Conservation (phyloP, 1,139 yeast species). For the Nakaseomyces bracarensis region DNA sequence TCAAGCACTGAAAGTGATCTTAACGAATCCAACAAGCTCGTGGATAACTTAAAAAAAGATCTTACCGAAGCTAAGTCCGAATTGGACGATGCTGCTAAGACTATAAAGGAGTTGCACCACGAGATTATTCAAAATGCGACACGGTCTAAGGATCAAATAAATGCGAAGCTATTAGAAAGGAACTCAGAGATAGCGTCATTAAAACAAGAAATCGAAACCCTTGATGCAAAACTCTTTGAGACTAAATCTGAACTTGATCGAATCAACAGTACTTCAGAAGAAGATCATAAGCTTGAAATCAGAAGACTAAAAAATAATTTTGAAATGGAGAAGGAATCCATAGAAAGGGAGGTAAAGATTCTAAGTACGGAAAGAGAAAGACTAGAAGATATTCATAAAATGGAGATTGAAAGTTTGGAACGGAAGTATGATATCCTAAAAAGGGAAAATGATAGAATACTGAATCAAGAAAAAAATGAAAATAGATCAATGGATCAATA, state of each 20-base stretch:
- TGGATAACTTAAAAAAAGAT: slow-evolving; percentile 15
- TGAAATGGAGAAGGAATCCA: slow-evolving; percentile 8
- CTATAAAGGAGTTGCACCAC: slow-evolving; percentile 4
- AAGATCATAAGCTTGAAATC: slow-evolving; percentile 13
- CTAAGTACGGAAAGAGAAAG: slow-evolving; percentile 5
- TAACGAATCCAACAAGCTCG: slow-evolving; percentile 15
- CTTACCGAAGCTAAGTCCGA: slow-evolving; percentile 16
- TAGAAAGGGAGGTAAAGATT: slow-evolving; percentile 1
- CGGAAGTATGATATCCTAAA: neutral
- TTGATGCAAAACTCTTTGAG: slow-evolving; percentile 2
- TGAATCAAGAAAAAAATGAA: neutral
- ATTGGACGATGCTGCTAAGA: neutral
- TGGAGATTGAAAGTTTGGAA: slow-evolving; percentile 7
- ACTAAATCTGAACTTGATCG: slow-evolving; percentile 7
- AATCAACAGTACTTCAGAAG: slow-evolving; percentile 8
- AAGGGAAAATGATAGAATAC: neutral
- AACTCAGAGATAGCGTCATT: neutral
- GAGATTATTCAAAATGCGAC: slow-evolving; percentile 14
- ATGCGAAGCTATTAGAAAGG: slow-evolving; percentile 1
- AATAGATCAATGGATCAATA: neutral
- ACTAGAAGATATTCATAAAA: slow-evolving; percentile 5
- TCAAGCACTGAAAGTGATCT: slow-evolving; percentile 29
- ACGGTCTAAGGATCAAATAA: slow-evolving; percentile 5
- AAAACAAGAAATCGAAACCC: slow-evolving; percentile 10
- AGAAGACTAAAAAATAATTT: slow-evolving; percentile 14